Evolutionary conservation across 805 yeast species (phyloP), one percentile per base, ranked within the genome.

Genomic region (Scheffersomyces stipitis): DNA sequence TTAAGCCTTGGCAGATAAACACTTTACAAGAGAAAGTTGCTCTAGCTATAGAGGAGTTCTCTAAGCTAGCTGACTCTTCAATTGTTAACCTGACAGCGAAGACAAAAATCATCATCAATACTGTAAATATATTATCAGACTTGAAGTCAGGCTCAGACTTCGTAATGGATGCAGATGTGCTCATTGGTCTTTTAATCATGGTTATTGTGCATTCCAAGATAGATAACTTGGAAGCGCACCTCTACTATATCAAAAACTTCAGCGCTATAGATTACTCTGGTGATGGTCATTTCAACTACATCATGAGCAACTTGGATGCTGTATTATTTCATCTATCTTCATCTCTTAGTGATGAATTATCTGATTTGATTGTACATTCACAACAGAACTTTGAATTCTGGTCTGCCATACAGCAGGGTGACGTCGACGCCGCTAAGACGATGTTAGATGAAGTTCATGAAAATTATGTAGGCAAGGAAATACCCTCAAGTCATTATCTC

Each of bases 281-380:
- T n/a, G 69, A 69, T 27, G 96, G 96, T 0, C 66, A 76, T 16
- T 57, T 76, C 20, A 95, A 86, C 8, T 91, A 91, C 55, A 81
- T 89, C 1, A 46, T 88, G 10, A 83, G 96, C 30, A 87, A 96
- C 4, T 66, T 89, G 30, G 96, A 89, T 49, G 96, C 89, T 0
- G 95, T 86, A 0, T 51, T 87, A 6, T 77, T 65, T 38, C 91
- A 83, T 51, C 65, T 88, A 13, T 52, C 58, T 1, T 34, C 56
- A 1, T 24, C 37, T 3, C 28, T 26, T 5, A 22, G 31, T 3
- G 38, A 45, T 2, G 60, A 71, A 26, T 36, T 42, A 4, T 31
- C 62, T 6, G 60, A 60, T 3, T 57, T 83, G 33, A 50, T 61
- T 3, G 40, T 48, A 1, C 52, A 65, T 8, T 78, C 90, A 0